Base-by-base conservation (phyloP, 2,329 filamentous ascomycete genomes). In the Fusarium guadeloupense region DNA sequence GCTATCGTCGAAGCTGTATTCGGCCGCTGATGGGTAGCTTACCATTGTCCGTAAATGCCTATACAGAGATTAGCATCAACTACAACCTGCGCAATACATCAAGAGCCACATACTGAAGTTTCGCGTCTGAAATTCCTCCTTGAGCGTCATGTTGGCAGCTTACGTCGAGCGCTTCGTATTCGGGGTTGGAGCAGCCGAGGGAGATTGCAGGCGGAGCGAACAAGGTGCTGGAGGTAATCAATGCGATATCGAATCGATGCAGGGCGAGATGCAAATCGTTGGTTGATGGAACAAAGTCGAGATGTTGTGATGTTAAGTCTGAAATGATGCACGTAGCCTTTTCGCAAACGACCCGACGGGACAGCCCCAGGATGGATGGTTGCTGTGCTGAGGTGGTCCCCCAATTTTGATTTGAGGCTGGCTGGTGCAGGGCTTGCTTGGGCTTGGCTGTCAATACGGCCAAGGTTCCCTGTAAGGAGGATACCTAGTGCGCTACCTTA, bases 41-140 rank as follows among this genome's bases (percentile, higher is more conserved):
- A 90, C 88, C 88, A 90, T 88, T 90, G 88, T 76, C 85, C 88
- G 71, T 90, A 90, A 77, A 90, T 90, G 77, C 88, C 88, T 90
- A 67, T 54, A 26, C 54, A 56, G 43, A 39, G 37, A 70, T 81
- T 70, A 82, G 76, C 67, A 64, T 51, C 47, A 26, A 13, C 6
- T 9, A 38, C 7, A 26, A 33, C 25, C 33, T 17, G 35, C 45
- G 42, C 52, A 53, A 19, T 37, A 34, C 17, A 43, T 46, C 25
- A 41, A 45, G 64, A 50, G 37, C 47, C 58, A 80, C 87, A 71
- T 81, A 90, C 88, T 91, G 78, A 91, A 91, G 79, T 91, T 91
- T 72, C 88, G 82, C 59, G 87, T 89, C 74, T 83, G 83, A 74
- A 91, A 89, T 77, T 90, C 88, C 72, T 90, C 88, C 77, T 85